Evolutionary conservation across 164 flowering plant species (phyloP).

Genomic region (Amborella trichopoda): DNA sequence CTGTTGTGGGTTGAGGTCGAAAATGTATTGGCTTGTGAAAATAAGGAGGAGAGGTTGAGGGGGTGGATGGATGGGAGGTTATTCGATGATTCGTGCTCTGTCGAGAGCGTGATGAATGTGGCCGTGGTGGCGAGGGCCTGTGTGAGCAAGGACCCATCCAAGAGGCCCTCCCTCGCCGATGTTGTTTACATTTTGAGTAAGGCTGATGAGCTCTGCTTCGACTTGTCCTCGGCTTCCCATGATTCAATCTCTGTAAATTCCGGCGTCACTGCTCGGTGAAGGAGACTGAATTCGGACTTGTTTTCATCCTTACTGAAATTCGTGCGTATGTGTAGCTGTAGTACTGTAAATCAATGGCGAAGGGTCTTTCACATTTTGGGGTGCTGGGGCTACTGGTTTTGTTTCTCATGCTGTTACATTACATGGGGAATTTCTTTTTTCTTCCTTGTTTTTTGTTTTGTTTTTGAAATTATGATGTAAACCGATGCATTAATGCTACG

Average conservation of each 20-base stretch:
- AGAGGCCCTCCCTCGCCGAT: conserved; percentile 71
- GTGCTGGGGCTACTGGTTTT: no score
- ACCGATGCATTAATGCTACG: no score
- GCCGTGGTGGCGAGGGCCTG: conserved; percentile 57
- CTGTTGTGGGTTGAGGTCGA: conserved; percentile 33
- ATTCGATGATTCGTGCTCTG: conserved; percentile 24
- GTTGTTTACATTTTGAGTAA: conserved; percentile 69
- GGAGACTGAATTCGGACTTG: no score
- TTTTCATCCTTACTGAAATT: no score
- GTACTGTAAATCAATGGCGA: no score
- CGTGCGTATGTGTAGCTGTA: no score
- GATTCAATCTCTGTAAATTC: conserved; percentile 25
- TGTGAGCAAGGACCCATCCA: conserved; percentile 44
- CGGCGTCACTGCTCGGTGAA: conserved; percentile 8
- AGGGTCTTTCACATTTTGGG: no score
- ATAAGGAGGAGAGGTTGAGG: conserved; percentile 28
- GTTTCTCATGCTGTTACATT: no score
- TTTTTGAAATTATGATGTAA: no score
- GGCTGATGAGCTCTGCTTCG: conserved; percentile 47
- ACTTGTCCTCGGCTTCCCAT: conserved; percentile 24
- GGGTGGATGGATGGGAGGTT: conserved; percentile 52
- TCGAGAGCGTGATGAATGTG: conserved; percentile 49
- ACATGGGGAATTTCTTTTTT: no score
- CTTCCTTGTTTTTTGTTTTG: no score
- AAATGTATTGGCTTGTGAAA: conserved; percentile 30